Evolutionary conservation across 495 filamentous ascomycete species (phyloP).

Genomic region (Rostrohypoxylon terebratum): DNA sequence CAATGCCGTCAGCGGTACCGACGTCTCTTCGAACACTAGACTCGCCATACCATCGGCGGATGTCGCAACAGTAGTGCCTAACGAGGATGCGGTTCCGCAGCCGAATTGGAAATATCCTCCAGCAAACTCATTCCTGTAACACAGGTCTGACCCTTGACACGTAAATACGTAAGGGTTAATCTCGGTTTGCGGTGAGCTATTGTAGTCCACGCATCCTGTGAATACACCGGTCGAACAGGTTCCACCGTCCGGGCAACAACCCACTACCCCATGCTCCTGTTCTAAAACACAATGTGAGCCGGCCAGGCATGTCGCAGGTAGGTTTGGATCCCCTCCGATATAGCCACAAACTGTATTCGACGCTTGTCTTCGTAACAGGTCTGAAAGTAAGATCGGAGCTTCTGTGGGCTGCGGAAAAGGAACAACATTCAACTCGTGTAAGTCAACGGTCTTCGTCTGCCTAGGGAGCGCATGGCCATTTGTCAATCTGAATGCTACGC

Average conservation of each 20-base stretch:
- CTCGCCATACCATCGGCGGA: constrained; percentile 53
- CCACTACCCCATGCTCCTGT: constrained; percentile 56
- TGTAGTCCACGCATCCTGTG: constrained; percentile 61
- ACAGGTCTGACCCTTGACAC: constrained; percentile 55
- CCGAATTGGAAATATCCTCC: constrained; percentile 63
- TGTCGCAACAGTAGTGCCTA: constrained; percentile 57
- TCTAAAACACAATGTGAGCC: constrained; percentile 65
- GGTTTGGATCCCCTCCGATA: constrained; percentile 55
- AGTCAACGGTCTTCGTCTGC: constrained; percentile 55
- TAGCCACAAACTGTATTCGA: constrained; percentile 62
- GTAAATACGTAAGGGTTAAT: constrained; percentile 63
- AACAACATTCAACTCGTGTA: constrained; percentile 57
- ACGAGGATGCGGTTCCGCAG: constrained; percentile 58
- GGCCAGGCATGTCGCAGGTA: constrained; percentile 62
- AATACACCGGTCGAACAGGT: constrained; percentile 61
- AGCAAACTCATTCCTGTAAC: constrained; percentile 60
- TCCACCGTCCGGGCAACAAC: constrained; percentile 62
- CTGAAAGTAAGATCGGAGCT: constrained; percentile 51
- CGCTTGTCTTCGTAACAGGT: constrained; percentile 53
- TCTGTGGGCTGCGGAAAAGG: constrained; percentile 58
- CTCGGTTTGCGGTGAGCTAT: constrained; percentile 60
- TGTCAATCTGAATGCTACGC: constrained; percentile 50
- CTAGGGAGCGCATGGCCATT: constrained; percentile 52
- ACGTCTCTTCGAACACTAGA: constrained; percentile 48
- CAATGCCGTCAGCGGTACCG: constrained; percentile 49